Conservation (phyloP, 202 grass and related monocot genomes). For the Brachypodium distachyon region DNA sequence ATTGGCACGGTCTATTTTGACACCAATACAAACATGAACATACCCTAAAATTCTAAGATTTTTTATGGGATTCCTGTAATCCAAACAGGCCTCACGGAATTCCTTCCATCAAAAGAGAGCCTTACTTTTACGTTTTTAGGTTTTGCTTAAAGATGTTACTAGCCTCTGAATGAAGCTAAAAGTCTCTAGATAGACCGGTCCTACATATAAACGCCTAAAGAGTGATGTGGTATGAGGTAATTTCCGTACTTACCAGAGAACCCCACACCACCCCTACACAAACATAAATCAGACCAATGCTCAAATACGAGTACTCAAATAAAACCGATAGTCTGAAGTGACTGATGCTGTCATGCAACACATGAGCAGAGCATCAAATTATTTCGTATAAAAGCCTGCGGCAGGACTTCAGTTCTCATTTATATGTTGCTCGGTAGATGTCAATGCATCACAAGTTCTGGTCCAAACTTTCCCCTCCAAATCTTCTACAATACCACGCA, state of each 20-base stretch:
- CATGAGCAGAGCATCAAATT: not conserved
- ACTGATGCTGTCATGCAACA: not conserved
- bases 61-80: no score
- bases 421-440: not conserved
- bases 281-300: not conserved
- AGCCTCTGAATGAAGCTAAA: not conserved
- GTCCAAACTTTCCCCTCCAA: not conserved
- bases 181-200: not conserved
- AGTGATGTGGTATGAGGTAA: not conserved
- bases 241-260: not conserved
- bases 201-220: no score
- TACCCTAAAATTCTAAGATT: no score
- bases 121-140: no score
- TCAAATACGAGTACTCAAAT: no score
- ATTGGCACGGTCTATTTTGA: no score
- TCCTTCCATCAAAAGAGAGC: no score
- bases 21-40: no score
- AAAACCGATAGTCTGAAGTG: not conserved
- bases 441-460: not conserved
- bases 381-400: slow-evolving; percentile 4
- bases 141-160: no score
- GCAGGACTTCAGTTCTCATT: not conserved
- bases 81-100: no score
- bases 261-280: not conserved
- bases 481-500: not conserved